Base-by-base conservation (phyloP, 352 stramenopile genomes). In the Phytopythium ostracodes region DNA sequence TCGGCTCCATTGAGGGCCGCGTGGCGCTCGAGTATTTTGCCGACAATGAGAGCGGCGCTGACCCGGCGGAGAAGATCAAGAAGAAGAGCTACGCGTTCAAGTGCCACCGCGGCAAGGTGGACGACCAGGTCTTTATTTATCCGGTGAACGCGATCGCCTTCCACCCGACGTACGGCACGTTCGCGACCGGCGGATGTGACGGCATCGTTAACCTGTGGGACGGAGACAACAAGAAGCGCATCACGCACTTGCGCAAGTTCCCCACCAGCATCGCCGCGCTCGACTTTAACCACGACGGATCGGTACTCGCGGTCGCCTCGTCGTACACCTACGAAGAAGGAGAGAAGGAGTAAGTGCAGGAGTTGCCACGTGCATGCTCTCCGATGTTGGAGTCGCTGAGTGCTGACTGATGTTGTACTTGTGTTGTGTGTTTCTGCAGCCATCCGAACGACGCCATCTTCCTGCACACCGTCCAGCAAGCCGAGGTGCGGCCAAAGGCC, bases 311-410 rank as follows among this genome's bases (percentile, higher is more conserved):
- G 18, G 87, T 99, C 57, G 96, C 97, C 0, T 82, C 88, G 53
- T 98, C 89, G 29, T 99, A 99, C 81, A 99, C 96, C 5, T 99
- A 98, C 76, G 96, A 99, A 76, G 88, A 98, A 69, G 97, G 97
- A 31, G 96, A 99, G 65, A 96, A 97, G 68, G 95, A 98, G 88
- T 92, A 76, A 60, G 81, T 81, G 43, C 2, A 6, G 43, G 42
- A 29, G 43, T 52, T 56, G 7, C 52, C 12, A 14, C 35, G 31
- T 11, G 22, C 8, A 31, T 10, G 38, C 24, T 12, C 14, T 38
- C 18, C 20, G 54, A 36, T 60, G 27, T 5, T 54, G 17, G 18
- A 4, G 40, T 47, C 40, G 18, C 11, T 47, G 40, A 20, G 11
- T 44, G 14, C 44, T 50, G 40, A 63, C 44, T 59, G 24, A 44